Evolutionary conservation across 306 rosid species (phyloP).

Genomic region (Vicia villosa): DNA sequence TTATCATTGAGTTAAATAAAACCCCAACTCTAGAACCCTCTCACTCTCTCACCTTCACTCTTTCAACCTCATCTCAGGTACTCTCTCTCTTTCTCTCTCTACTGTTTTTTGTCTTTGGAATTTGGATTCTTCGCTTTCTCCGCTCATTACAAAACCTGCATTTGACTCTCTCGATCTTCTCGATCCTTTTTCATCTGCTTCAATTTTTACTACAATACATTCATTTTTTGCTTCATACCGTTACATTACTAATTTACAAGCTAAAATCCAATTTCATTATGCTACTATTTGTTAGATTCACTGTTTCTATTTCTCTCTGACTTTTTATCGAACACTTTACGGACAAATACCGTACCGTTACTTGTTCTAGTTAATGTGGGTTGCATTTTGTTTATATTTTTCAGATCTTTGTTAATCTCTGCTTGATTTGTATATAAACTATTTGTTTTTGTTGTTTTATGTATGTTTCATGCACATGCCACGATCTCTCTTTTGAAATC

Average conservation of each 20-base stretch:
- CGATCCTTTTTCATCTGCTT: neutral
- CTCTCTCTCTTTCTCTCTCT: conserved; percentile 19
- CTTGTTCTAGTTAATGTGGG: neutral
- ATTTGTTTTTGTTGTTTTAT: neutral
- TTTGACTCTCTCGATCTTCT: neutral
- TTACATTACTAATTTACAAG: neutral
- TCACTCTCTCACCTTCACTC: neutral
- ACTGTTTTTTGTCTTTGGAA: conserved; percentile 13
- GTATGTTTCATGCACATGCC: neutral
- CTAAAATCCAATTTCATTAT: neutral
- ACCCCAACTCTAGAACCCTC: neutral
- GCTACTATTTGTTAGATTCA: neutral
- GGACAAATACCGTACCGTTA: neutral
- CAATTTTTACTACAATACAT: neutral
- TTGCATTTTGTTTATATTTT: neutral
- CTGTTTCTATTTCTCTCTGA: neutral
- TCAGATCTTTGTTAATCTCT: conserved; percentile 36
- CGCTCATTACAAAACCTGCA: neutral
- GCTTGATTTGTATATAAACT: neutral
- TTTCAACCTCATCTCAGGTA: conserved; percentile 25
- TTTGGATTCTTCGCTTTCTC: neutral
- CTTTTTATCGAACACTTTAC: neutral
- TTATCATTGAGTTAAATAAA: neutral
- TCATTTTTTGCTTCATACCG: neutral
- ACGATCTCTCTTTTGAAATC: neutral